Base-by-base conservation (phyloP, 345 rosid genomes). In the Camelina hispida region DNA sequence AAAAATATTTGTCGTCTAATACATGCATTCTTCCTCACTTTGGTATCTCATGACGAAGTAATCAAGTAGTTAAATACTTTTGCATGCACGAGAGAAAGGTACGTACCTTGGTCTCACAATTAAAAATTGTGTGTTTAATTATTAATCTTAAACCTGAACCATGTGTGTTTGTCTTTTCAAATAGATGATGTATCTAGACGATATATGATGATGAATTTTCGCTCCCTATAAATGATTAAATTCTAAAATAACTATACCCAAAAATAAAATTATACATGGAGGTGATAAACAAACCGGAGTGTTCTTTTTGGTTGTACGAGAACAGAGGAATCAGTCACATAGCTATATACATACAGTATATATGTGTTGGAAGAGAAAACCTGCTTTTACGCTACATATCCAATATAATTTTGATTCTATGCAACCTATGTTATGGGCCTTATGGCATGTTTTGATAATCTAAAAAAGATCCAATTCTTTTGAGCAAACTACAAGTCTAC, bases 1-100 rank as follows among this genome's bases (percentile, higher is more conserved):
- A 48, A 75, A 75, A 59, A 50, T 67, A 17, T 59, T 67, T 75
- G 78, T 75, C 78, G 73, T 75, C 17, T 75, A 66, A 75, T 67
- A 57, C 51, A 58, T 75, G 73, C 58, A 68, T 75, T 59, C 73
- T 75, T 75, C 42, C 52, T 9, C 52, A 18, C 52, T 56, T 25
- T n/a, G 50, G 78, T 75, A 67, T 75, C 68, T 67, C 58, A n/a
- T 65, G 67, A 66, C 67, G 44, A 74, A 42, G 2, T 18, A 48
- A 35, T 57, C 16, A 66, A 48, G 44, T 66, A 48, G 35, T 66
- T 65, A 40, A 74, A 65, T 23, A 56, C 9, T 47, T 25, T 28
- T 75, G 73, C 68, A 66, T 66, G 78, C 78, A 59, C 42, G 72
- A 48, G 67, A 74, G 30, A 43, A 46, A 66, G 32, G 25, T 58